Base-by-base conservation (phyloP, 2,329 filamentous ascomycete genomes). In the Drechslera avenae region DNA sequence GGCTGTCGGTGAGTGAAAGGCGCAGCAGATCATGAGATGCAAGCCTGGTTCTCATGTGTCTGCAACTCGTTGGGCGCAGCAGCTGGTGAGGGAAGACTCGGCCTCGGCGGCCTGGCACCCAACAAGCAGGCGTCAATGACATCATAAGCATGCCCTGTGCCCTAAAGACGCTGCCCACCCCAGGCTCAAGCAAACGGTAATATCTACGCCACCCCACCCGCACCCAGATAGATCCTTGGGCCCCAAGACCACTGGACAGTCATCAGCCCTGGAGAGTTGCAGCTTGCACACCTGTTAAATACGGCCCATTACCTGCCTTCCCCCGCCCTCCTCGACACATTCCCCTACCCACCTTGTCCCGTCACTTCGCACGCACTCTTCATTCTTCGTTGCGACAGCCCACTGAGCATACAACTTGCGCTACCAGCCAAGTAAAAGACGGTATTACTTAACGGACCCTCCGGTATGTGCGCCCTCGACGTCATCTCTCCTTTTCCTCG, bases 311-410 rank as follows among this genome's bases (percentile, higher is more conserved):
- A 39, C 39, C 57, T 52, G 46, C 52, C 55, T 42, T 52, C 46
- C 59, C 61, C 53, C 48, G 60, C 63, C 46, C 23, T 5, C 41
- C 41, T 37, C 37, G 36, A 54, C 54, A 53, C 52, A 35, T 47
- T 28, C 46, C 53, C 58, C 53, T 51, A 51, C 51, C 56, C 54
- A 58, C 57, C 56, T 65, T 60, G 43, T 65, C 54, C 42, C 42
- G 54, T 49, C 50, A 55, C 57, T 59, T 66, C 54, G 49, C 59
- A 60, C 47, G 53, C 62, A 56, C 59, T 23, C 52, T 56, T 60
- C 54, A 52, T 62, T 62, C 57, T 63, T 63, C 60, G 49, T 66
- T 64, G 54, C 57, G 46, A 56, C 61, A 42, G 48, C 54, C 57
- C 49, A 37, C 54, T 39, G 39, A 39, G 46, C 51, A 45, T 12